phyloP scores from a whole-genome alignment of 257 asterid genomes.

The Ehretia macrophylla region DNA sequence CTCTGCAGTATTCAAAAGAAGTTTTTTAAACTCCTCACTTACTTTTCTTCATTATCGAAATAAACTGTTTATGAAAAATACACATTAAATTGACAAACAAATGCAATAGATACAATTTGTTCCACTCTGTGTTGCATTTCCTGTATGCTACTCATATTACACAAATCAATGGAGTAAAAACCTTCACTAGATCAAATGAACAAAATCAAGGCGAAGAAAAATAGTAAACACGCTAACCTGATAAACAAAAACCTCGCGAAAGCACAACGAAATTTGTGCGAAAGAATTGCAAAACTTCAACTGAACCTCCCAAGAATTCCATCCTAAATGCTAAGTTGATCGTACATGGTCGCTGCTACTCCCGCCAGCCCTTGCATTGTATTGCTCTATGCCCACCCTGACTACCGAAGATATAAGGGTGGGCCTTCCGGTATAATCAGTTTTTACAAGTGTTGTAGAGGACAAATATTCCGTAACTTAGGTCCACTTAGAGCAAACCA shows the following conservation, averaged over 20 bases:
- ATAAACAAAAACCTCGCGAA: conserved; percentile 23
- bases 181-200: conserved; percentile 11
- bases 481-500: conserved; percentile 55
- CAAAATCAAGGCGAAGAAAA: conserved; percentile 8
- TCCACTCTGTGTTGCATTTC: conserved; percentile 12
- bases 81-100: conserved; percentile 31
- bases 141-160: conserved; percentile 27
- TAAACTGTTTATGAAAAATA: conserved; percentile 11
- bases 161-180: conserved; percentile 29
- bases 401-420: conserved; percentile 14
- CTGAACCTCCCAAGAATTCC: conserved; percentile 21
- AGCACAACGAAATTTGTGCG: conserved; percentile 44
- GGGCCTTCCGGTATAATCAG: conserved; percentile 29
- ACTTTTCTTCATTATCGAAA: too few species aligned
- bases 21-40: too few species aligned
- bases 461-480: conserved; percentile 7
- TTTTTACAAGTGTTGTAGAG: conserved; percentile 29
- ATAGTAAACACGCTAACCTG: conserved; percentile 10
- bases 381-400: conserved; percentile 20
- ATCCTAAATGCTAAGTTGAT: conserved; percentile 25
- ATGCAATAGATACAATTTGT: conserved; percentile 24
- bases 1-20: too few species aligned
- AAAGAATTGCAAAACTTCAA: conserved; percentile 54
- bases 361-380: conserved; percentile 53
- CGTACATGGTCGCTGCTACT: conserved; percentile 21